Conservation (phyloP, 805 yeast species). For the Saccharomycopsis vini region DNA sequence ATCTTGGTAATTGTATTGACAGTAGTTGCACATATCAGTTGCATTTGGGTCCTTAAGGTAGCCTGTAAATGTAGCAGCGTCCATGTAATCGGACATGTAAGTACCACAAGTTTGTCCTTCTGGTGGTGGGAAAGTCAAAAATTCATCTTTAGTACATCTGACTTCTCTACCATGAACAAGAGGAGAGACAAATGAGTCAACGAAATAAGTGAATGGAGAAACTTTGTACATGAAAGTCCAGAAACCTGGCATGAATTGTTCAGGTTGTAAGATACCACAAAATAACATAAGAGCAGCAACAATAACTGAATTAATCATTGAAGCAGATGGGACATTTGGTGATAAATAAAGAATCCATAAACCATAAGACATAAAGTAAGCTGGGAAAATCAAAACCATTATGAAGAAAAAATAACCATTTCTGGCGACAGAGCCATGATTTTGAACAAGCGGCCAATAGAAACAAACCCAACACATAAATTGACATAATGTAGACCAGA, state of each 20-base stretch:
- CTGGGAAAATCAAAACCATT: conserved; percentile 30
- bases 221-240: conserved; percentile 40
- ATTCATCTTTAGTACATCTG: conserved; percentile 31
- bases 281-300: conserved; percentile 28
- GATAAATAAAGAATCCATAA: conserved; percentile 34
- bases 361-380: conserved; percentile 37
- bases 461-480: conserved; percentile 35
- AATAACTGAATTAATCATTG: conserved; percentile 32
- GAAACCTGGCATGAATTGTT: conserved; percentile 35
- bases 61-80: conserved; percentile 32
- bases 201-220: conserved; percentile 41
- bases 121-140: conserved; percentile 33
- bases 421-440: conserved; percentile 23
- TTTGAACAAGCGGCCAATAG: conserved; percentile 40
- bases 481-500: conserved; percentile 39
- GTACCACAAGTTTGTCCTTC: conserved; percentile 41
- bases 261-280: conserved; percentile 38
- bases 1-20: conserved; percentile 27
- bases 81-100: conserved; percentile 31
- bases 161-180: conserved; percentile 33
- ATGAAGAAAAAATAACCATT: conserved; percentile 31
- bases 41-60: conserved; percentile 35
- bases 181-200: conserved; percentile 34
- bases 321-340: conserved; percentile 36
- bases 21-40: conserved; percentile 33